phyloP scores from a whole-genome alignment of 73 alveolate genomes.

The Tetrahymena thermophila region DNA sequence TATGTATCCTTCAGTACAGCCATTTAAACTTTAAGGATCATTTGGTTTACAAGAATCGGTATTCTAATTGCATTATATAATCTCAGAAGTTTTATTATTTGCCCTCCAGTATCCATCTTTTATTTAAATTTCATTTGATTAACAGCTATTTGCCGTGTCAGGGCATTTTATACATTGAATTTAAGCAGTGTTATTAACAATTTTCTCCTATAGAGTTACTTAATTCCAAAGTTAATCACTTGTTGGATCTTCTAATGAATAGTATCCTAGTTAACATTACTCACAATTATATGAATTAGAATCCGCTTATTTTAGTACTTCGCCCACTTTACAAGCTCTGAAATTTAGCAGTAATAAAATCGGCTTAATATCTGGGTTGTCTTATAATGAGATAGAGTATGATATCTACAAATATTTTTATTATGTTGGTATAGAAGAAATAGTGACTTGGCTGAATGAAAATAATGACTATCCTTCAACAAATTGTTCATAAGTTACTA shows the following conservation, averaged over 20 bases:
- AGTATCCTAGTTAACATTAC: neutral
- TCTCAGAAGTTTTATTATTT: neutral
- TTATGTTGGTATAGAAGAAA: neutral
- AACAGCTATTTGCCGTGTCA: neutral
- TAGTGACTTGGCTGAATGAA: neutral
- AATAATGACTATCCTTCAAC: neutral
- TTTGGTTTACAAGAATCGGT: neutral
- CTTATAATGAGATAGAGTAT: neutral
- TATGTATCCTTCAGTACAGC: neutral
- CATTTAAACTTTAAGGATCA: neutral
- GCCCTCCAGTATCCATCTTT: neutral
- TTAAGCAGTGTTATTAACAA: too few relatives aligned
- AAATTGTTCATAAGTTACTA: neutral
- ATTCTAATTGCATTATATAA: neutral
- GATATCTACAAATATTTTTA: neutral
- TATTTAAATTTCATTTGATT: neutral
- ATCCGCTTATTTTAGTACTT: neutral
- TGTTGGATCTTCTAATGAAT: neutral
- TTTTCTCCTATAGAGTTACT: neutral
- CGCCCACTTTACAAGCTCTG: neutral
- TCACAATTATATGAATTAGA: neutral
- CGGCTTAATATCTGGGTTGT: neutral
- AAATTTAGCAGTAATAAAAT: neutral
- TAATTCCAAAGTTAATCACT: neutral
- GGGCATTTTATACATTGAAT: neutral